These are phyloP conservation scores for Dichotomopilus funicola DNA, from an alignment of 2,329 filamentous ascomycete genomes.

Conservation along the genomic window DNA sequence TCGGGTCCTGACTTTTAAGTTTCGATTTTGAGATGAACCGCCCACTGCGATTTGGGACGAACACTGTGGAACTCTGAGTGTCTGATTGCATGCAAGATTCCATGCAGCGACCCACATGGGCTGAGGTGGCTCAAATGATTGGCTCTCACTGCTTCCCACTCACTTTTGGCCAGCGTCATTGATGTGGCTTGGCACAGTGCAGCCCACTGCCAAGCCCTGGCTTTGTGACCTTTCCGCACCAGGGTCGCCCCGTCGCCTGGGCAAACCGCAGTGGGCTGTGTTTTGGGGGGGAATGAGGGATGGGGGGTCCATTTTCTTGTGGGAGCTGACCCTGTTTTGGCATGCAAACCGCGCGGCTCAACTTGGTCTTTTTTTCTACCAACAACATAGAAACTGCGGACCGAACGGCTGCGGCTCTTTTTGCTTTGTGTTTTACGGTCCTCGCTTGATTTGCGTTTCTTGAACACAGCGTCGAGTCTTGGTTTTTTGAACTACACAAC, in stretches of 20 bases:
- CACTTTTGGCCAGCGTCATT: conserved; percentile 11
- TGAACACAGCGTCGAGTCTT: neutral
- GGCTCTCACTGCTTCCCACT: neutral
- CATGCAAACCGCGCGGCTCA: conserved; percentile 2
- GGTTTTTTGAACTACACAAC: neutral
- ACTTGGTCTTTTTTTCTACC: neutral
- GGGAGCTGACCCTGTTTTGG: conserved; percentile 9
- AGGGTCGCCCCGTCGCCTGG: conserved; percentile 9
- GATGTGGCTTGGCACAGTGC: conserved; percentile 14
- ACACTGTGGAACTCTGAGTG: neutral
- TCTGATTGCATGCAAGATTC: neutral
- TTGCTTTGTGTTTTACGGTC: neutral
- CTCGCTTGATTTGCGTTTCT: neutral
- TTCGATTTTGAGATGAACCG: neutral
- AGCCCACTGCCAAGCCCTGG: conserved; percentile 7
- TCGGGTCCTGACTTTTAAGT: neutral
- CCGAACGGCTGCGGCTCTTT: neutral
- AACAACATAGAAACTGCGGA: neutral
- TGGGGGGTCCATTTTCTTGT: conserved; percentile 11
- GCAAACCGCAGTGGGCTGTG: conserved; percentile 17
- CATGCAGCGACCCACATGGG: neutral
- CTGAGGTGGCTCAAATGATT: neutral
- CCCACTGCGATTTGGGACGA: neutral
- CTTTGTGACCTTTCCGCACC: too few species aligned
- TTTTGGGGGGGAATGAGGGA: neutral